Conservation (phyloP, 1,284 basidiomycete genomes). For the Stygiomarasmius scandens region DNA sequence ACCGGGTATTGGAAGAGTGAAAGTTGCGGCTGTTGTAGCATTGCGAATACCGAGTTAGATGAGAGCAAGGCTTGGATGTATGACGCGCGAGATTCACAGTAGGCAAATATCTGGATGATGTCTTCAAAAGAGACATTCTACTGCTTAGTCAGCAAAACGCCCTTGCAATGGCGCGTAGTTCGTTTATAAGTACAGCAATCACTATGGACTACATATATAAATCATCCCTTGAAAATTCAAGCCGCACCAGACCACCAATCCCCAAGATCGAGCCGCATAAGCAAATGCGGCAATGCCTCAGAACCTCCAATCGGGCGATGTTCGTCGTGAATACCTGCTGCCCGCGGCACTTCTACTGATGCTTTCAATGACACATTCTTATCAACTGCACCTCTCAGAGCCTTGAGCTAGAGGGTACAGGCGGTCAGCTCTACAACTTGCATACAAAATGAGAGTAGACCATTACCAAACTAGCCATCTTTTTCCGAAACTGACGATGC, state of each 20-base stretch:
- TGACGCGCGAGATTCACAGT: not conserved
- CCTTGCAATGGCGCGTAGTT: too few species aligned
- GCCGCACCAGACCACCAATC: constrained; percentile 47
- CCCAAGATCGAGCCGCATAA: constrained; percentile 46
- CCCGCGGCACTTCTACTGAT: constrained; percentile 20
- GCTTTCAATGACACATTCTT: constrained; percentile 30
- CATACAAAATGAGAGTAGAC: constrained; percentile 3
- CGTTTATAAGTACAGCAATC: too few species aligned
- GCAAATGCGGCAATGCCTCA: constrained; percentile 50
- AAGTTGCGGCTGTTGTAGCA: too few species aligned
- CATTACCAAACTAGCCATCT: constrained; percentile 63
- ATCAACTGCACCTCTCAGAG: constrained; percentile 46
- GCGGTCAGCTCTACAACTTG: not conserved
- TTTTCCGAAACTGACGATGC: constrained; percentile 54
- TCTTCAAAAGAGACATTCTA: not conserved
- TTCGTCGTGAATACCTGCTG: constrained; percentile 21
- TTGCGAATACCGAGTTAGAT: too few species aligned
- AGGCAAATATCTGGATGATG: not conserved
- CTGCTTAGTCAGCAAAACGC: not conserved
- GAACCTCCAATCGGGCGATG: constrained; percentile 45
- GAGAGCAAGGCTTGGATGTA: not conserved
- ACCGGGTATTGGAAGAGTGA: too few species aligned
- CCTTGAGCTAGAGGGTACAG: constrained; percentile 34
- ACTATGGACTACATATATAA: too few species aligned
- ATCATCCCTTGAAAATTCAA: not conserved